Evolutionary conservation across 164 flowering plant genomes (phyloP), one percentile per base, ranked within the genome.

Genomic region (Piper longum): DNA sequence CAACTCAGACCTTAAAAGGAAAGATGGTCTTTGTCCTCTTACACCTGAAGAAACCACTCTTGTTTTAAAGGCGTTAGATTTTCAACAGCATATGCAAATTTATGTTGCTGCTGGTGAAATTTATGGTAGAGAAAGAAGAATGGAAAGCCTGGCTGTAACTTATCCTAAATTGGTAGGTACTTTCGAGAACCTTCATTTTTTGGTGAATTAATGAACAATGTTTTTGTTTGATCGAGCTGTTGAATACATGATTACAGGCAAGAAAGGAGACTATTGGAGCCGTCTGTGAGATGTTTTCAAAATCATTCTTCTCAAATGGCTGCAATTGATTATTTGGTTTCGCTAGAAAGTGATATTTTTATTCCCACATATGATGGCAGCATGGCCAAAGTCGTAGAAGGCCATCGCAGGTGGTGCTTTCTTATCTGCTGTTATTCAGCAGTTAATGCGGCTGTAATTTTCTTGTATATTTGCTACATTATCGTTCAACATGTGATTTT

Each of bases 331-430:
- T 91, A 89, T 80, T 80, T 91, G 61, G 96, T 91, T 18, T 85
- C 98, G 3, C 61, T 73, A 26, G 36, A 26, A 26, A 26, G 36
- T 26, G 36, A 26, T 26, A 26, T 26, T 26, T 26, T 26, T 26
- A 81, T 91, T 71, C 98, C 98, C 16, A 89, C 98, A n/a, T 91
- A 91, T 73, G 96, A 87, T 70, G 96, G 98, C 44, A 91, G 88
- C 73, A 91, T 91, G 98, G 98, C 98, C 41, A 91, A 84, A 79
- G 95, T 92, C 67, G 98, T 92, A 66, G 98, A 87, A 78, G 98
- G 98, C 40, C 98, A 92, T 75, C 89, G 98, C 66, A 89, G 98
- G 98, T 92, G 73, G 36, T 26, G 36, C 36, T 26, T 26, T 26
- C 36, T 26, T 26, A 26, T 26, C 36, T 26, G 36, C 36, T 43